These are phyloP conservation scores for Aspergillus mulundensis DNA, from an alignment of 495 filamentous ascomycete species.

Conservation along the genomic window DNA sequence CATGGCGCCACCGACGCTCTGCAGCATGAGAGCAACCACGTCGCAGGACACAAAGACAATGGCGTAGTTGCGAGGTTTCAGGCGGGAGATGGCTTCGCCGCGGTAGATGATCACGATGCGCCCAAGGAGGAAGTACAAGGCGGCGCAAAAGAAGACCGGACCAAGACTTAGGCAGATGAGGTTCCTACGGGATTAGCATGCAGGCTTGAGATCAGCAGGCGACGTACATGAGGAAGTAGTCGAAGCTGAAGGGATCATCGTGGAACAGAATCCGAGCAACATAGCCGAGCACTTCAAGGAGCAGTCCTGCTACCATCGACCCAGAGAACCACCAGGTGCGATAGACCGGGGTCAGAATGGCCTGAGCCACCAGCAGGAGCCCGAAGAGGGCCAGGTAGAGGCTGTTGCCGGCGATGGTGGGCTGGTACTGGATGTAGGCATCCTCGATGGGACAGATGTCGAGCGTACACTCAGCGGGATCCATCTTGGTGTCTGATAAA, in stretches of 20 bases:
- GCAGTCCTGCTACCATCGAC: constrained; percentile 22
- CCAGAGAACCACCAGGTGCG: constrained; percentile 30
- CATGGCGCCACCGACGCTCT: constrained; percentile 51
- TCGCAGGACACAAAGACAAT: constrained; percentile 52
- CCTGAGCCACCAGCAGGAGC: constrained; percentile 27
- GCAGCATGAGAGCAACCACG: constrained; percentile 50
- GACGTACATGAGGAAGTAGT: constrained; percentile 37
- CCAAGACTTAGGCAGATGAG: constrained; percentile 51
- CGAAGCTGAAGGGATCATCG: constrained; percentile 32
- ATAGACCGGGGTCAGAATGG: constrained; percentile 24
- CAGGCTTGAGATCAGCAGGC: too few relatives aligned
- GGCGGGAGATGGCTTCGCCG: constrained; percentile 42
- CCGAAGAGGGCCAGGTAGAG: constrained; percentile 31
- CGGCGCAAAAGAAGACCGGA: constrained; percentile 53
- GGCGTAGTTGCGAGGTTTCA: constrained; percentile 48
- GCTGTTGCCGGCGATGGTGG: constrained; percentile 32
- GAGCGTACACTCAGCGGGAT: constrained; percentile 24
- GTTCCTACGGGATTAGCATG: constrained; percentile 24
- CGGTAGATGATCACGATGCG: constrained; percentile 46
- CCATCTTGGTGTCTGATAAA: background rate
- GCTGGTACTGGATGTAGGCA: constrained; percentile 34
- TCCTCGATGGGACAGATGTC: constrained; percentile 29
- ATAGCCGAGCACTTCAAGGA: constrained; percentile 41
- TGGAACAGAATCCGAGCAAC: constrained; percentile 35
- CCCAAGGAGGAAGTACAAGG: constrained; percentile 54